Conservation (phyloP, 2,329 filamentous ascomycete genomes). For the Penicillium glabrum region DNA sequence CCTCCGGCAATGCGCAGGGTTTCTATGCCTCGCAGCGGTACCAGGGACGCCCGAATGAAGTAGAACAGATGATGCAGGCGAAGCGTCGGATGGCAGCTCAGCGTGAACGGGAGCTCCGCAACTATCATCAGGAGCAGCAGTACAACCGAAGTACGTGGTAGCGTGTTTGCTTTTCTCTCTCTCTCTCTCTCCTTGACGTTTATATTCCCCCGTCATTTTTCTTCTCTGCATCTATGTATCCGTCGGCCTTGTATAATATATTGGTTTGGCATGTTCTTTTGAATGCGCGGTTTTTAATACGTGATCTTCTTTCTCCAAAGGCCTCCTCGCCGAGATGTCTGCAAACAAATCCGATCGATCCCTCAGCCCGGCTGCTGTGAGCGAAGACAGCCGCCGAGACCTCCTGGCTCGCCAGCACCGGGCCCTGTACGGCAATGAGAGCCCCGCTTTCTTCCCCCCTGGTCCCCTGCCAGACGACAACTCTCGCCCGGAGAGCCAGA, state of each 20-base stretch:
- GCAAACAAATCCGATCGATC: conserved; percentile 80
- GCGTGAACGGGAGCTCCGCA: conserved; percentile 97
- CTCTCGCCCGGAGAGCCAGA: conserved; percentile 65
- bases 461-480: conserved; percentile 68
- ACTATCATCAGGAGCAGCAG: conserved; percentile 99
- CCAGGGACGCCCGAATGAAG: conserved; percentile 83
- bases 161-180: conserved; percentile 30
- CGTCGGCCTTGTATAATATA: conserved; percentile 45
- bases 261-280: conserved; percentile 30
- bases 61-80: conserved; percentile 98
- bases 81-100: conserved; percentile 99
- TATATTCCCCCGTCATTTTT: conserved; percentile 31
- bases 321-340: conserved; percentile 67
- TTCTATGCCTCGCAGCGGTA: conserved; percentile 95
- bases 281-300: conserved; percentile 43
- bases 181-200: conserved; percentile 32
- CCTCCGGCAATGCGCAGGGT: conserved; percentile 78
- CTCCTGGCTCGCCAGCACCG: conserved; percentile 94
- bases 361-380: conserved; percentile 82
- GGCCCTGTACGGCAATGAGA: conserved; percentile 82
- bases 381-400: conserved; percentile 93
- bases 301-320: conserved; percentile 46
- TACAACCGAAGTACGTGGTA: conserved; percentile 88
- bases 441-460: conserved; percentile 65
- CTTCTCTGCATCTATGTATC: conserved; percentile 40